phyloP scores from a whole-genome alignment of 768 basidiomycete species.

The Trametopsis cervina region DNA sequence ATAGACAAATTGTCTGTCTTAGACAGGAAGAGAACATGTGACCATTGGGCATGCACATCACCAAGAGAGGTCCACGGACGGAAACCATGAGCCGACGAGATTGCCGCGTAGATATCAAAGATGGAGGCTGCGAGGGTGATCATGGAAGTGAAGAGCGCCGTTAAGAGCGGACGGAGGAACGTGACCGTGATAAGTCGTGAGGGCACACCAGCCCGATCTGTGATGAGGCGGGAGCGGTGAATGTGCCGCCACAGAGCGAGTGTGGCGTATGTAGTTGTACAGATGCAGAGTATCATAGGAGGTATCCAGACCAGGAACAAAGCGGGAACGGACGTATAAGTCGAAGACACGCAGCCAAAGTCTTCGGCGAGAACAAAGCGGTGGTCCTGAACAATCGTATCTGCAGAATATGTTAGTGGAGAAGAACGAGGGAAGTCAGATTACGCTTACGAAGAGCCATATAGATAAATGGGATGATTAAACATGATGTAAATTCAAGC shows the following conservation, averaged over 20 bases:
- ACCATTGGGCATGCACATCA: conserved; percentile 16
- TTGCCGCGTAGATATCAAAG: conserved; percentile 14
- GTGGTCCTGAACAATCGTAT: conserved; percentile 27
- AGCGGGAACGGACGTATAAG: conserved; percentile 31
- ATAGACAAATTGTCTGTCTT: neutral
- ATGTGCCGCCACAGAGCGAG: conserved; percentile 20
- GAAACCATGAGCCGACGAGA: conserved; percentile 14
- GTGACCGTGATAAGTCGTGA: conserved; percentile 16
- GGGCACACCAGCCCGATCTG: conserved; percentile 4
- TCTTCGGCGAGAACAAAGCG: conserved; percentile 27
- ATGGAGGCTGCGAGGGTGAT: conserved; percentile 12
- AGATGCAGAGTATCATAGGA: conserved; percentile 35
- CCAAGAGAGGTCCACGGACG: conserved; percentile 17
- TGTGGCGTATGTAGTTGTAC: conserved; percentile 38
- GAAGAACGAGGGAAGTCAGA: neutral
- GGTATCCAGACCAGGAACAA: conserved; percentile 40
- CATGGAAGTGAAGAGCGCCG: conserved; percentile 12
- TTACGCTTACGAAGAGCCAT: conserved; percentile 27
- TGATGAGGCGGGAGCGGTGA: conserved; percentile 4
- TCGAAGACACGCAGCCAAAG: conserved; percentile 23
- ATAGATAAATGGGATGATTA: conserved; percentile 22
- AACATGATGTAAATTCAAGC: conserved; percentile 17
- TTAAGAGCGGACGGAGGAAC: conserved; percentile 19
- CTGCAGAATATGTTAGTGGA: conserved; percentile 13
- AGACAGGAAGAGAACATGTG: conserved; percentile 14